Evolutionary conservation across 495 filamentous ascomycete species (phyloP), one percentile per base, ranked within the genome.

Genomic region (Lasiosphaeria miniovina): DNA sequence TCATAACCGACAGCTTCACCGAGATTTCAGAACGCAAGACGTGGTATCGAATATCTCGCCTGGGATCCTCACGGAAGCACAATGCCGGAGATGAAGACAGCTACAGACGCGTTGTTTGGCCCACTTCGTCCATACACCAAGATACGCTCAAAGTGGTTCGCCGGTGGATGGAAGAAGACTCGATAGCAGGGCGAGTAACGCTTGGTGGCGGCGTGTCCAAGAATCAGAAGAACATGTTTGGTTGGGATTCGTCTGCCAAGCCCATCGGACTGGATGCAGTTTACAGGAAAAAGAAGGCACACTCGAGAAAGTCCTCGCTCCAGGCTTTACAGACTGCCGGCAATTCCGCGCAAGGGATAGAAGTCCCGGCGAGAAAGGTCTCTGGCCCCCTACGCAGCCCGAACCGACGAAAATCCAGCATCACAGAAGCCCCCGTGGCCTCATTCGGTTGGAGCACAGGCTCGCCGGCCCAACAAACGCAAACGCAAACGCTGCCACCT

Each of bases 41-140:
- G 5, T 87, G 84, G 84, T 87, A 87, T 60, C 81, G 84, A 32
- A 68, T 86, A 6, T 84, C 84, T 14, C 75, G 83, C 8, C 75
- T 74, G 53, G 83, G 81, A 10, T 82, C 83, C 0, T 80, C 80
- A 61, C 71, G 81, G 31, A 82, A 80, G 52, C 77, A 84, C 58
- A 76, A 84, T 53, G 75, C 65, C 7, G 82, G 76, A 14, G 81
- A 83, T 52, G 82, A 84, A 40, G 81, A 83, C 11, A 80, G 81
- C 54, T 87, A 86, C 62, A 71, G 81, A 43, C 74, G 79, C 4
- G 76, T 85, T 14, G 72, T 72, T 14, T 87, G 84, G 84, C 58
- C 68, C 24, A 71, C 77, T 6, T 85, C 83, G 3, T 71, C 76
- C 17, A 65, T 84, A 11, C 80, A 79, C 41, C 66, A 67, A 12